Evolutionary conservation across 495 filamentous ascomycete species (phyloP), one percentile per base, ranked within the genome.

Genomic region (Xylaria venustula): DNA sequence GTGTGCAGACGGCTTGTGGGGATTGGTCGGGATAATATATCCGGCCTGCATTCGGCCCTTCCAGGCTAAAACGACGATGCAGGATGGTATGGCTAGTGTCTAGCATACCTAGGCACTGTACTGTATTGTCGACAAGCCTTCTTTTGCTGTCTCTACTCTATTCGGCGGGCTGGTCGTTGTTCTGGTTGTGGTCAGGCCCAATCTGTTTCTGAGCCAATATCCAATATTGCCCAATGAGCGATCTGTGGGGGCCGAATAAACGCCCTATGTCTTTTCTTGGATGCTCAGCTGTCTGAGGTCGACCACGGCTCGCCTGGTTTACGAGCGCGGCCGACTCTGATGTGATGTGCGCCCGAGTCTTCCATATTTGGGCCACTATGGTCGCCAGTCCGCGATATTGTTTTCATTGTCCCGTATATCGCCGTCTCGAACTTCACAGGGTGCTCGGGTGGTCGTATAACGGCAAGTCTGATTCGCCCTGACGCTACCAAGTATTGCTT

Each of bases 1-100:
- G 56, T 52, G 57, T 49, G 49, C 28, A 44, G 23, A 49, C 36
- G 32, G 63, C 54, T 25, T 58, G 53, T 44, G 56, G 49, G 51
- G 70, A 72, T 70, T 72, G 70, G 70, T 37, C 62, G 60, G 70
- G 67, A 63, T 66, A 72, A 70, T 69, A 52, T 64, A 64, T 65
- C 54, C 46, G 61, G 58, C 49, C 30, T 51, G 32, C 32, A 55
- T 58, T 64, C 58, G 62, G 62, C 56, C 62, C 62, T 64, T 70
- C 67, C 49, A 72, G 70, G 63, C 70, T 72, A 72, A 72, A 58
- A 63, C 60, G 52, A 64, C 44, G 46, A 66, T 63, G 65, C 62
- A 67, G 66, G 65, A 65, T 41, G 34, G 46, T 15, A 40, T 3
- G 15, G 6, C 3, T 40, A 40, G 37, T 40, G 37, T 40, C 6